These are phyloP conservation scores for Xylaria sp. DNA, from an alignment of 2,329 filamentous ascomycete genomes.

Conservation along the genomic window DNA sequence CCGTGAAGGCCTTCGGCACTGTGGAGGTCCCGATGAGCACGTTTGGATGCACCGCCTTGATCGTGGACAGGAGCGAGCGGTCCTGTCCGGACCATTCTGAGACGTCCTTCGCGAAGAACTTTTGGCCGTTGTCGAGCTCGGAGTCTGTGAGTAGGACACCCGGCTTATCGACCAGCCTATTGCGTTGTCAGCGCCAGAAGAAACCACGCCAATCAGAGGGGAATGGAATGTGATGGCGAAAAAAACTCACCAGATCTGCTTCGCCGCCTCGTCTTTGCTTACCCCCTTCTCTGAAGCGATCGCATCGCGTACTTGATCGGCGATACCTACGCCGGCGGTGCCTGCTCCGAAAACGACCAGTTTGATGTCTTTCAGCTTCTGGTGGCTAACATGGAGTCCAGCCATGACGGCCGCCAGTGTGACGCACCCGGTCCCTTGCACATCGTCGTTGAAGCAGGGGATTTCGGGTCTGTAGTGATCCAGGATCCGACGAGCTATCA, in stretches of 20 bases:
- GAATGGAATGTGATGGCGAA: background rate
- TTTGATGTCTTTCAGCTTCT: conserved; percentile 74
- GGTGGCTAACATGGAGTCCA: conserved; percentile 74
- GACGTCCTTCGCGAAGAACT: conserved; percentile 72
- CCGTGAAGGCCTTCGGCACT: conserved; percentile 77
- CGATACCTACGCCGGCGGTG: conserved; percentile 85
- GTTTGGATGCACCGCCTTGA: conserved; percentile 79
- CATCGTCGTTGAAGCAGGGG: conserved; percentile 90
- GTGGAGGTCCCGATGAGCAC: conserved; percentile 88
- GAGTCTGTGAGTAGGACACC: conserved; percentile 76
- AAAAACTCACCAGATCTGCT: conserved; percentile 76
- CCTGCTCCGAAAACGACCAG: conserved; percentile 84
- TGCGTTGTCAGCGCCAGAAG: conserved; percentile 13
- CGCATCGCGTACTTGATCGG: conserved; percentile 83
- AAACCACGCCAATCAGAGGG: no score
- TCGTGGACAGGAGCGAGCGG: conserved; percentile 70
- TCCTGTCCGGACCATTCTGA: conserved; percentile 70
- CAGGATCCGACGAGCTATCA: conserved; percentile 69
- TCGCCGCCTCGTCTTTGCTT: conserved; percentile 76
- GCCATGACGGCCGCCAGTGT: conserved; percentile 86
- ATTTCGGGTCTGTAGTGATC: conserved; percentile 79
- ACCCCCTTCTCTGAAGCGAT: conserved; percentile 76
- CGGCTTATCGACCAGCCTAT: conserved; percentile 82
- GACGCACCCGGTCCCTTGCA: conserved; percentile 89
- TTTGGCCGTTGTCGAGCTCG: conserved; percentile 73